These are phyloP conservation scores for Colletotrichum agaves DNA, from an alignment of 2,329 filamentous ascomycete species.

Conservation along the genomic window DNA sequence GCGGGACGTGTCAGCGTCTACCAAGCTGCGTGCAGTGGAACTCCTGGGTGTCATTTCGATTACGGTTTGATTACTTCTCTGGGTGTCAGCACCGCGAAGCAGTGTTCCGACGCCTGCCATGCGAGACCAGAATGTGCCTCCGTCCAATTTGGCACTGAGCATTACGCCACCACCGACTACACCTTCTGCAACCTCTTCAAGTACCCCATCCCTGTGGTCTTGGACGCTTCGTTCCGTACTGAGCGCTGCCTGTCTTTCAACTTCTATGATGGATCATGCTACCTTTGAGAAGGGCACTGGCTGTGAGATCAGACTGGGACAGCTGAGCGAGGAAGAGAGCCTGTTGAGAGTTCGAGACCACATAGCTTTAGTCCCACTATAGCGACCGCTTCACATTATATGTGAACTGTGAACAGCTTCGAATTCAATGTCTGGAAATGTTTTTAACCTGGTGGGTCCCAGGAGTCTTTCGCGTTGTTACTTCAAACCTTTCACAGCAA, in stretches of 20 bases:
- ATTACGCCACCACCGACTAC: neutral
- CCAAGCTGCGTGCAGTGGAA: neutral
- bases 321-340: no score
- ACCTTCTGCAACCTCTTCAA: conserved; percentile 16
- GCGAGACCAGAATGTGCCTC: neutral
- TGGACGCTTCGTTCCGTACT: no score
- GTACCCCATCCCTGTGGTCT: neutral
- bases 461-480: no score
- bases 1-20: conserved; percentile 53
- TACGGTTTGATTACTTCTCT: neutral
- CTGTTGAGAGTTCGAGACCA: no score
- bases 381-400: no score
- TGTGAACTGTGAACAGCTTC: no score
- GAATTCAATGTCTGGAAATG: no score
- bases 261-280: neutral
- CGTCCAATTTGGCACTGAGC: neutral
- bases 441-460: no score
- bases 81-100: neutral
- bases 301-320: no score
- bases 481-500: no score
- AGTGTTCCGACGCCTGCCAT: conserved; percentile 1
- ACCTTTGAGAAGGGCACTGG: neutral
- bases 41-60: neutral
- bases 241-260: neutral
- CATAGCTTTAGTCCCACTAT: no score